These are phyloP conservation scores for Microbotryomycetes sp. DNA, from an alignment of 1,284 basidiomycete species.

Conservation along the genomic window DNA sequence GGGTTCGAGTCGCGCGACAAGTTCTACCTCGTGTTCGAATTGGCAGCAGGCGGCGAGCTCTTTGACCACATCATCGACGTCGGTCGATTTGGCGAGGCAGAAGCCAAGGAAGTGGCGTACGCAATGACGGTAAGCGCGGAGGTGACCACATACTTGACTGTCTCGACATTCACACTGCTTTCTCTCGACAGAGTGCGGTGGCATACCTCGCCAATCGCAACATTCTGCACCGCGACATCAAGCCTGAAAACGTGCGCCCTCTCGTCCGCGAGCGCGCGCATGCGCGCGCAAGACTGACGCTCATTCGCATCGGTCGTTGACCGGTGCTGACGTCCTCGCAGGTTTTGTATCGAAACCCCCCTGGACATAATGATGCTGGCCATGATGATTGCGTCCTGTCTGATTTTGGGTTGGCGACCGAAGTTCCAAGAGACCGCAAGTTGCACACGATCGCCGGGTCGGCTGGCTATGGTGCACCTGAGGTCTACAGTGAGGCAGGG, in stretches of 20 bases:
- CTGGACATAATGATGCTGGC: constrained; percentile 18
- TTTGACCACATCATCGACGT: constrained; percentile 40
- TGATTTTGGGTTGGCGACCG: constrained; percentile 29
- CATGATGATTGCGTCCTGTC: constrained; percentile 29
- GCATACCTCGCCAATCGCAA: constrained; percentile 14
- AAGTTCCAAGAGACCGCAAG: constrained; percentile 25
- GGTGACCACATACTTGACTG: background rate
- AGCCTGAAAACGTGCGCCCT: constrained; percentile 26
- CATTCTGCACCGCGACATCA: constrained; percentile 30
- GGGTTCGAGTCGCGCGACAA: constrained; percentile 40
- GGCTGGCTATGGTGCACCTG: constrained; percentile 33
- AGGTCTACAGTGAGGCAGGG: constrained; percentile 25
- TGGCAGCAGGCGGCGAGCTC: constrained; percentile 42
- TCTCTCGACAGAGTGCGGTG: constrained; percentile 14
- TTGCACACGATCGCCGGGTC: constrained; percentile 30
- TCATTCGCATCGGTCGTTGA: background rate
- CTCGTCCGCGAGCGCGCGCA: constrained; percentile 8
- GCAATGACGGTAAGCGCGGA: constrained; percentile 22
- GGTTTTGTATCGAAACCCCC: constrained; percentile 29
- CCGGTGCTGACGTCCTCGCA: background rate
- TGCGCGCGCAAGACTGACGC: background rate
- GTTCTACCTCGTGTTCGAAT: constrained; percentile 43
- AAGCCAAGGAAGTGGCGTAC: constrained; percentile 34
- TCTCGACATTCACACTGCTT: background rate
- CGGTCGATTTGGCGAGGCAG: constrained; percentile 39